A percentile compares a stretch with the other conserved stretches of the same genome.
phyloP scores from a whole-genome alignment of 345 rosid genomes.

The Syzygium oleosum region DNA sequence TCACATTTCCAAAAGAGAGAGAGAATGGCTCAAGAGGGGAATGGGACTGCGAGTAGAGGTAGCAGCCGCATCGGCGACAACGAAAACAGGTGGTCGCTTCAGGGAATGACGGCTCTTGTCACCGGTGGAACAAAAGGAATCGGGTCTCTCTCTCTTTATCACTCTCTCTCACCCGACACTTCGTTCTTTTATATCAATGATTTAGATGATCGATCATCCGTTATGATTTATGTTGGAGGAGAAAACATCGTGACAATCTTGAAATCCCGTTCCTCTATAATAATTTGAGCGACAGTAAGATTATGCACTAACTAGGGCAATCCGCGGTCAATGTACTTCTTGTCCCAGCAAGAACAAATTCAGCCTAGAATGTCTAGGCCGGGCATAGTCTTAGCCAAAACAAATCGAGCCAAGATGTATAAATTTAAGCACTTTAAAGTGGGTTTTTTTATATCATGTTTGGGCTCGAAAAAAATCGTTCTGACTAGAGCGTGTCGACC shows the following conservation, averaged over 20 bases:
- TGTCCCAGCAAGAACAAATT: background rate
- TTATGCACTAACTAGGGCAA: background rate
- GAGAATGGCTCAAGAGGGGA: background rate
- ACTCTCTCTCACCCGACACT: background rate
- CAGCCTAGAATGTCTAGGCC: background rate
- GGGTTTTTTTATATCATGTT: background rate
- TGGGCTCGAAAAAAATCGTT: background rate
- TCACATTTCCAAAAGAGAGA: background rate
- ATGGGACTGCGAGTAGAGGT: background rate
- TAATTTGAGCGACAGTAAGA: background rate
- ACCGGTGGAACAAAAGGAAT: slow-evolving; percentile 31
- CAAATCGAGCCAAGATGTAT: background rate
- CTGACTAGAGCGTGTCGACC: too few relatives aligned
- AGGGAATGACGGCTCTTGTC: slow-evolving; percentile 36
- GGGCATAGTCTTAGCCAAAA: background rate
- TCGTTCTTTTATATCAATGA: background rate
- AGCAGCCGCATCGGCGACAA: background rate
- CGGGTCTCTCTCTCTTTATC: slow-evolving; percentile 10
- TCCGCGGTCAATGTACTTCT: background rate
- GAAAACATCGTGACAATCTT: background rate
- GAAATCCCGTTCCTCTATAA: background rate
- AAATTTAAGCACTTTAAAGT: background rate
- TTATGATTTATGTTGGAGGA: background rate
- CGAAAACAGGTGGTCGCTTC: background rate
- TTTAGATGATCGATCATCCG: background rate